These are phyloP conservation scores for Trichoderma erinaceum DNA, from an alignment of 495 filamentous ascomycete species.

Conservation along the genomic window DNA sequence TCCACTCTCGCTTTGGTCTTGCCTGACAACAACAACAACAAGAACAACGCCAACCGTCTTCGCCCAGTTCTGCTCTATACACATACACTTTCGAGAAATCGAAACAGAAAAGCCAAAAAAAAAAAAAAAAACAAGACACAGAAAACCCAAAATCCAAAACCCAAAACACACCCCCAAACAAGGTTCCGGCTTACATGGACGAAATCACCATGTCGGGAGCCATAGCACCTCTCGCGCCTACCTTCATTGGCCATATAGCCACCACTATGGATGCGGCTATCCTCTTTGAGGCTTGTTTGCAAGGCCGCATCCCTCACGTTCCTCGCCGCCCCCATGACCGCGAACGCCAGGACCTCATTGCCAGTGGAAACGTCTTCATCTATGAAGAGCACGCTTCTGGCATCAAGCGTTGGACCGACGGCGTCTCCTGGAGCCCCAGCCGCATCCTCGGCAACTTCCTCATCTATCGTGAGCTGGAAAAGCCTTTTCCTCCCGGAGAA, in stretches of 20 bases:
- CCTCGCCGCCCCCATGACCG: slow-evolving; percentile 79
- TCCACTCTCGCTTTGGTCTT: no score
- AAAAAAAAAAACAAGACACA: background rate
- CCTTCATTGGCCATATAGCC: slow-evolving; percentile 60
- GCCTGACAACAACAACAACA: no score
- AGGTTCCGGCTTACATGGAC: background rate
- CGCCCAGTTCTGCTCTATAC: background rate
- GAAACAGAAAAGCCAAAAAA: background rate
- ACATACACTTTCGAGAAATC: background rate
- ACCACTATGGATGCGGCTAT: slow-evolving; percentile 70
- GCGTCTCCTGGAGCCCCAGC: slow-evolving; percentile 82
- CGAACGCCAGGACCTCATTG: slow-evolving; percentile 66
- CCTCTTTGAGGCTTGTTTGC: slow-evolving; percentile 68
- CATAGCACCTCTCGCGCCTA: slow-evolving; percentile 26
- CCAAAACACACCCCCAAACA: background rate
- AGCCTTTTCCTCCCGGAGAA: slow-evolving; percentile 76
- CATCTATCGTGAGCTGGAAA: slow-evolving; percentile 80
- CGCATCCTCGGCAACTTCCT: slow-evolving; percentile 84
- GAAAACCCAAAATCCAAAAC: background rate
- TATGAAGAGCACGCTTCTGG: slow-evolving; percentile 84
- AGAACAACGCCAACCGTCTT: no score
- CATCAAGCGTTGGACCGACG: slow-evolving; percentile 94
- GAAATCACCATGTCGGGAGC: no score
- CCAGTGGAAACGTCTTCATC: slow-evolving; percentile 79
- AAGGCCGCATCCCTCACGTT: slow-evolving; percentile 62